These are phyloP conservation scores for Candida anglica DNA, from an alignment of 805 yeast species.

Conservation along the genomic window DNA sequence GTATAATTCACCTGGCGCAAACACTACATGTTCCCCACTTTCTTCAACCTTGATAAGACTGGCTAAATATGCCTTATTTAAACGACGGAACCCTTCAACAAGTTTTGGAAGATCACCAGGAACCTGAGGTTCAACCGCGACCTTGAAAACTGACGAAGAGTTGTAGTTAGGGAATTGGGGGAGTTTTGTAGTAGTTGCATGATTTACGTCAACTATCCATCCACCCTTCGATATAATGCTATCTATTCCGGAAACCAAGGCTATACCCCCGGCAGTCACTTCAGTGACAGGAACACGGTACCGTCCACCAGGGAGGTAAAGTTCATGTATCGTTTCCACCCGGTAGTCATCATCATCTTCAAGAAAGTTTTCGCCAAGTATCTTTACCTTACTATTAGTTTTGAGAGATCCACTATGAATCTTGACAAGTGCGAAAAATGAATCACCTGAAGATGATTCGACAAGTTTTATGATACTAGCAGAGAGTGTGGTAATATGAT, in stretches of 20 bases:
- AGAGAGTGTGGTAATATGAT: constrained; percentile 3
- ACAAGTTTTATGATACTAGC: constrained; percentile 48
- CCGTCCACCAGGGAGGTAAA: constrained; percentile 65
- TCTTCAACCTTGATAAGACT: constrained; percentile 73
- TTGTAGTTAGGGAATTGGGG: constrained; percentile 43
- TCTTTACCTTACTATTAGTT: constrained; percentile 42
- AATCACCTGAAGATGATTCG: constrained; percentile 49
- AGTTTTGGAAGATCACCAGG: constrained; percentile 78
- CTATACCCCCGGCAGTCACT: constrained; percentile 65
- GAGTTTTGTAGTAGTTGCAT: constrained; percentile 9
- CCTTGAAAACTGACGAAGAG: constrained; percentile 61
- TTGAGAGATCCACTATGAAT: constrained; percentile 58
- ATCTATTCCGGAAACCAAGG: constrained; percentile 62
- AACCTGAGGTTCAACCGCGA: constrained; percentile 76
- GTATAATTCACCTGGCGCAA: constrained; percentile 85
- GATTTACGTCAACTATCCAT: constrained; percentile 36
- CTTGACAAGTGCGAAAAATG: constrained; percentile 56
- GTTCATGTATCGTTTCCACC: constrained; percentile 34
- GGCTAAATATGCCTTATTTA: constrained; percentile 63
- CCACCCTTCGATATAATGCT: constrained; percentile 56
- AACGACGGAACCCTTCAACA: constrained; percentile 61
- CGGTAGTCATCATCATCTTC: constrained; percentile 53
- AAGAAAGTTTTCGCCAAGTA: constrained; percentile 53
- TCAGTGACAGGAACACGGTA: constrained; percentile 54
- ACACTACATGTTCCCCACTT: constrained; percentile 78